Conservation (phyloP, 2,329 filamentous ascomycete species). For the Ophiocordyceps robertsii region DNA sequence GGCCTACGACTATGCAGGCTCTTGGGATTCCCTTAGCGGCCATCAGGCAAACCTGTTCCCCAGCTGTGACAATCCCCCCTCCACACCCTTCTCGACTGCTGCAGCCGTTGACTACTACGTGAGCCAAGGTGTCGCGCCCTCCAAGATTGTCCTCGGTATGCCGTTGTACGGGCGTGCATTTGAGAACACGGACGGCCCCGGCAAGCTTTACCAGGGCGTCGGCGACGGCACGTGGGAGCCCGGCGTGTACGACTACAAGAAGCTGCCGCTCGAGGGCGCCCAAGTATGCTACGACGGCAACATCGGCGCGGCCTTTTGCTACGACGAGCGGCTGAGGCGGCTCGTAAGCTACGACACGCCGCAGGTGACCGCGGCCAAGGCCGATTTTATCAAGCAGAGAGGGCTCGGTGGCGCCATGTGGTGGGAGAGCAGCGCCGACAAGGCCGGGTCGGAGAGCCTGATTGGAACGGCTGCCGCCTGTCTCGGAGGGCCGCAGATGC, state of each 20-base stretch:
- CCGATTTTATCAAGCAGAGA: slow-evolving; percentile 51
- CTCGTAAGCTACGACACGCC: slow-evolving; percentile 74
- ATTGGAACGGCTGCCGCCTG: slow-evolving; percentile 49
- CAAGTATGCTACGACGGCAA: slow-evolving; percentile 49
- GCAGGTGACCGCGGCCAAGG: slow-evolving; percentile 54
- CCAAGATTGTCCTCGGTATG: slow-evolving; percentile 82
- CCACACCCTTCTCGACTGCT: slow-evolving; percentile 67
- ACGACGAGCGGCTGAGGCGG: slow-evolving; percentile 45
- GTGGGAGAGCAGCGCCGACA: slow-evolving; percentile 85
- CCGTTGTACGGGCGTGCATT: slow-evolving; percentile 86
- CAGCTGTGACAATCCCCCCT: slow-evolving; percentile 37
- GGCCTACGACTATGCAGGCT: slow-evolving; percentile 81
- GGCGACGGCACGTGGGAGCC: slow-evolving; percentile 75
- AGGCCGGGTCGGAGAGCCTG: slow-evolving; percentile 49
- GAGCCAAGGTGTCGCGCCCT: slow-evolving; percentile 43
- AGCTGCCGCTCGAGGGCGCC: slow-evolving; percentile 55
- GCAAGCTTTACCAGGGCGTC: slow-evolving; percentile 54
- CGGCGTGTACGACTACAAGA: slow-evolving; percentile 83
- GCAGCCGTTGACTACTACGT: slow-evolving; percentile 61
- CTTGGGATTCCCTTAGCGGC: slow-evolving; percentile 58
- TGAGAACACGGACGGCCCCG: slow-evolving; percentile 61
- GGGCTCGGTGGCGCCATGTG: slow-evolving; percentile 87
- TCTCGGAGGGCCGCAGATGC: slow-evolving; percentile 34
- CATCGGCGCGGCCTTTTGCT: slow-evolving; percentile 64
- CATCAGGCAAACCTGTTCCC: slow-evolving; percentile 73